Base-by-base conservation (phyloP, 257 asterid species). In the Verbena officinalis region DNA sequence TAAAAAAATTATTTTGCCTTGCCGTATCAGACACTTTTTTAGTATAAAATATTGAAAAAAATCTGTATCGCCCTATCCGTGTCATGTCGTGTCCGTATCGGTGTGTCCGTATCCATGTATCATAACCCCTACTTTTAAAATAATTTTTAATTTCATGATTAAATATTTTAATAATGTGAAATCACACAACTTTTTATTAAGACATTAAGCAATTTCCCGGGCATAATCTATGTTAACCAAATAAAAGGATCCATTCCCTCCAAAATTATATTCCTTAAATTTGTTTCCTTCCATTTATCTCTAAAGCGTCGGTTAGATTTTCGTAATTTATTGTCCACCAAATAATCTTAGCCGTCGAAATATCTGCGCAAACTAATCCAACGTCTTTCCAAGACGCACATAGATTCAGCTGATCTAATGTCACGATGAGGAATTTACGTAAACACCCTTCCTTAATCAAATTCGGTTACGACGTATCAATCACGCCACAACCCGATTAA, bases 401-500 rank as follows among this genome's bases (percentile, higher is more conserved):
- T 16, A 48, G 58, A 46, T 56, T 12, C 21, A 6, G 54, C 44
- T 9, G 31, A 75, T 54, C 72, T 14, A 9, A 60, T 24, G 51
- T 4, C 62, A 51, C 0, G 30, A 3, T 1, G 1, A 15, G n/a
- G 9, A 7, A 71, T 31, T 68, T 64, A 71, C 68, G 15, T 1
- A 39, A 70, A 59, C 31, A 15, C 77, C 72, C 72, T 64, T 54
- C 34, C 7, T 7, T 8, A 70, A 38, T 36, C 36, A 8, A 2
- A 20, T 38, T 71, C 63, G 10, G 62, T 68, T 63, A 45, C 70
- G 60, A 39, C 71, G 70, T 72, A 64, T 34, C 70, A n/a, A 15
- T 58, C 81, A 67, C 64, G 55, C 70, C 59, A 59, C 58, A 14
- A 3, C 63, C 11, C 16, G 19, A 38, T 31, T 24, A 76, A 64